Evolutionary conservation across 2,329 filamentous ascomycete genomes (phyloP).

Genomic region (Chrysoporthe deuterocubensis): DNA sequence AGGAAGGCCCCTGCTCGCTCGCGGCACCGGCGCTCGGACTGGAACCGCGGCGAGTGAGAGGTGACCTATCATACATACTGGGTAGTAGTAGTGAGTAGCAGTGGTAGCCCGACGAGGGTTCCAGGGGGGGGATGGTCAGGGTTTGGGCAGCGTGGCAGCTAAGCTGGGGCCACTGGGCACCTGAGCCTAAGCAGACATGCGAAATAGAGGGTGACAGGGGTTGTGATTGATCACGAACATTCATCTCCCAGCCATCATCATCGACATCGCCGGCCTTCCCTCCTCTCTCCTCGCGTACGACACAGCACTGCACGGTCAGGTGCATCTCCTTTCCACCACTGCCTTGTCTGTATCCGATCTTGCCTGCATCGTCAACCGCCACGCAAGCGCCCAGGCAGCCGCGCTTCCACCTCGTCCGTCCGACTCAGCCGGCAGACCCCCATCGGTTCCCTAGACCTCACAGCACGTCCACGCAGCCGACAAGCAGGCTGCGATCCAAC

Average conservation of each 20-base stretch:
- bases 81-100: too few species aligned
- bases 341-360: background rate
- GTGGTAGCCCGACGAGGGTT: background rate
- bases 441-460: background rate
- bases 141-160: slow-evolving; percentile 1
- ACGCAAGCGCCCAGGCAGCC: background rate
- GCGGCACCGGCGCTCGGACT: background rate
- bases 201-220: slow-evolving; percentile 14
- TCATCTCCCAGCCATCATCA: slow-evolving; percentile 18
- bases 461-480: background rate
- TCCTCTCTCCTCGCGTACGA: background rate
- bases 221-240: slow-evolving; percentile 13
- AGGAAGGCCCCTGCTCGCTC: background rate
- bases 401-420: background rate
- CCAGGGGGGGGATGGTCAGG: background rate
- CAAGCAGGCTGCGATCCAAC: slow-evolving; percentile 1
- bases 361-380: background rate
- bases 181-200: slow-evolving; percentile 1
- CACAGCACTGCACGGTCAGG: background rate
- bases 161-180: background rate
- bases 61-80: too few species aligned
- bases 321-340: background rate
- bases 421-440: slow-evolving; percentile 5
- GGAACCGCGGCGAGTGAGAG: background rate
- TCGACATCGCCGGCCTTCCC: background rate